Conservation (phyloP, 2,329 filamentous ascomycete genomes). For the Coniosporium tulheliwenetii region DNA sequence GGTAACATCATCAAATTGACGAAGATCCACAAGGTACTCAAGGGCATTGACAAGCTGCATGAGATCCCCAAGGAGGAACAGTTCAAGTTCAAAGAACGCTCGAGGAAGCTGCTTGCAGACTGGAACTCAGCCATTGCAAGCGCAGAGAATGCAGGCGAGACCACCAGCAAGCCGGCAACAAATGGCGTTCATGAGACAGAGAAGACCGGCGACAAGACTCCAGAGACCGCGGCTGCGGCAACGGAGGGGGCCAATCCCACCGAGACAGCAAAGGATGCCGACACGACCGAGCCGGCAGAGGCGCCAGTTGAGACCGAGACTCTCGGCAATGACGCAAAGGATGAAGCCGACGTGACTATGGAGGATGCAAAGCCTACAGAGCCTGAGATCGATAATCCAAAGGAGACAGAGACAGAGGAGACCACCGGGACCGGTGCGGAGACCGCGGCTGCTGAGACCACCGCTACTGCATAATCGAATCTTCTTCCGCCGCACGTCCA, state of each 20-base stretch:
- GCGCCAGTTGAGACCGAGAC: slow-evolving; percentile 7
- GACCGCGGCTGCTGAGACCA: too few relatives aligned
- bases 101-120: slow-evolving; percentile 61
- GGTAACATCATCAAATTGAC: slow-evolving; percentile 76
- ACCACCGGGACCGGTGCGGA: neutral
- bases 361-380: slow-evolving; percentile 15
- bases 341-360: slow-evolving; percentile 13
- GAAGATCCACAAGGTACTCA: slow-evolving; percentile 98
- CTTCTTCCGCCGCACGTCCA: too few relatives aligned
- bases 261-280: slow-evolving; percentile 8
- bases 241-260: slow-evolving; percentile 13
- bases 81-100: slow-evolving; percentile 76
- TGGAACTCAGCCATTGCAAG: slow-evolving; percentile 74
- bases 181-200: slow-evolving; percentile 22
- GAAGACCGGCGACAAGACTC: slow-evolving; percentile 2
- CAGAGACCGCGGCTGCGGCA: slow-evolving; percentile 2
- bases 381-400: slow-evolving; percentile 7
- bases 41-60: slow-evolving; percentile 78
- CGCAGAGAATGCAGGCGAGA: slow-evolving; percentile 14
- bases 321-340: slow-evolving; percentile 7
- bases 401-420: slow-evolving; percentile 6
- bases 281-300: slow-evolving; percentile 15
- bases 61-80: slow-evolving; percentile 79
- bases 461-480: too few relatives aligned
- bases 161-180: slow-evolving; percentile 22